Evolutionary conservation across 2,329 filamentous ascomycete species (phyloP).

Genomic region (Huntiella bhutanensis): DNA sequence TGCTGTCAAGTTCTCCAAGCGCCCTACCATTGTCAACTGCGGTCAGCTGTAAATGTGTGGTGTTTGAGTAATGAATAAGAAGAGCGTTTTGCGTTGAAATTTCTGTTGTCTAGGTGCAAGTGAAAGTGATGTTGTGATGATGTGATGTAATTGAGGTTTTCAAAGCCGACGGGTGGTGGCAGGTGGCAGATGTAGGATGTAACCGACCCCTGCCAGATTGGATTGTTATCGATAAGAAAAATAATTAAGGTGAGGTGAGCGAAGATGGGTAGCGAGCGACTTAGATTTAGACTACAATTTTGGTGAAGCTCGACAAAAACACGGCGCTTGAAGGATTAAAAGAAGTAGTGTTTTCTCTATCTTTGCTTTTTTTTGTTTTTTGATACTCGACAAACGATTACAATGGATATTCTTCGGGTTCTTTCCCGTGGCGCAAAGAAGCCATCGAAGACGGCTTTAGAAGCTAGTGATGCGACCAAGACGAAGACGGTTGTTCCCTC

Average conservation of each 20-base stretch:
- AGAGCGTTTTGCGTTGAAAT: background rate
- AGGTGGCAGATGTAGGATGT: background rate
- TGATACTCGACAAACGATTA: constrained; percentile 1
- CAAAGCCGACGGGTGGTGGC: background rate
- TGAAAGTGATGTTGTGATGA: background rate
- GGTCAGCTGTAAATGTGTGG: constrained; percentile 20
- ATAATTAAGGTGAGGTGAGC: background rate
- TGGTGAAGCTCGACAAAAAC: background rate
- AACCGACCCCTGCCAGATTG: background rate
- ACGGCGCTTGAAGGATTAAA: no score
- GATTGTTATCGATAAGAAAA: constrained; percentile 10
- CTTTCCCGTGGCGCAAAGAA: constrained; percentile 51
- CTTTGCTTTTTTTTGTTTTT: no score
- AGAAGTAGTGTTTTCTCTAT: no score
- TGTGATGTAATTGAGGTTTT: background rate
- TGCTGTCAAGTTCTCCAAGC: constrained; percentile 34
- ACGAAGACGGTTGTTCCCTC: constrained; percentile 33
- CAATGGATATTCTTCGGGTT: constrained; percentile 56
- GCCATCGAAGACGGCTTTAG: constrained; percentile 20
- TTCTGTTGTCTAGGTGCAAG: background rate
- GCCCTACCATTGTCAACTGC: constrained; percentile 37
- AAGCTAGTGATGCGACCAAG: constrained; percentile 12
- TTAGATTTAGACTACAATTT: background rate
- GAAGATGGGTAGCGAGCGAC: background rate
- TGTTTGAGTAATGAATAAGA: constrained; percentile 20